Evolutionary conservation across 2,329 filamentous ascomycete genomes (phyloP), one percentile per base, ranked within the genome.

Genomic region (Paramyrothecium roridum): DNA sequence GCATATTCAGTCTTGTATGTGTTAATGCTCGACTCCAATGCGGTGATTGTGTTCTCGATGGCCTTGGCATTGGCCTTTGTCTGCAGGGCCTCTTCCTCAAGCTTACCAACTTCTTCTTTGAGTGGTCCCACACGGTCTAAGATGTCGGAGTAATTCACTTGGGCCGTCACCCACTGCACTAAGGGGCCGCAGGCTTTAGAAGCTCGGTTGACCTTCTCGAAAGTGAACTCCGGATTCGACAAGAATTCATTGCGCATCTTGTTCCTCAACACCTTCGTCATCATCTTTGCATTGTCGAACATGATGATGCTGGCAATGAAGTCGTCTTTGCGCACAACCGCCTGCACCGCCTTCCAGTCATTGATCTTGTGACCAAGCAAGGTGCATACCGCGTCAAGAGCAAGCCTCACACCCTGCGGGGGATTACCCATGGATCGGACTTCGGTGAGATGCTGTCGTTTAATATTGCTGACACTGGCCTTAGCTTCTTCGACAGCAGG

Each of bases 241-340:
- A 99, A 76, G 74, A 90, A 99, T 46, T 97, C 92, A 57, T 88
- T 90, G 65, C 90, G 87, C 93, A 99, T 98, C 80, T 91, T 96
- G 63, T 85, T 79, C 51, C 95, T 84, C 62, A 95, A 81, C 23
- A 78, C 76, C 65, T 86, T 88, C 17, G 93, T 99, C 93, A 99
- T 98, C 72, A 95, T 89, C 70, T 81, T 87, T 73, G 95, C 93
- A 67, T 97, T 99, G 78, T 97, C 90, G 68, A 97, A 99, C 71
- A 91, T 92, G 72, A 98, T 90, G 66, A 99, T 99, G 74, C 91
- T 97, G 50, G 92, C 90, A 73, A 99, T 98, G 74, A 99, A 99
- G 69, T 98, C 93, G 66, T 98, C 95, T 55, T 86, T 86, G 65
- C 93, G 90, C 57, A 99, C 86, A 59, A 98, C 89, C 52, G 83